Evolutionary conservation across 108 stramenopile species (phyloP).

Genomic region (Pseudonitzschia pungens): DNA sequence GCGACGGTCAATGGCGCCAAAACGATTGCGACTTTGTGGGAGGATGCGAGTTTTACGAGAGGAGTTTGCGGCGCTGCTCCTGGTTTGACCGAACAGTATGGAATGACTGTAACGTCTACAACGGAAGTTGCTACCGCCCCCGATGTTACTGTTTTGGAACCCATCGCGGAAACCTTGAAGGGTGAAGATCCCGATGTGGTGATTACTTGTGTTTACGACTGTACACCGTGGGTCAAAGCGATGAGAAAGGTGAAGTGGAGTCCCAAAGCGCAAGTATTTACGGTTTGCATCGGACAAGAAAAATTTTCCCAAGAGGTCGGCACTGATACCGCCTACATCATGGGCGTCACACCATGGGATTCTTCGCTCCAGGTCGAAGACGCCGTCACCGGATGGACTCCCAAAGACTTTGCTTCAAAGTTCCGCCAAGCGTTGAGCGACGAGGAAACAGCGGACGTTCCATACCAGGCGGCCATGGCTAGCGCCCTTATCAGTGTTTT

Average conservation of each 20-base stretch:
- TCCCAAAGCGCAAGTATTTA: conserved; percentile 37
- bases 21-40: conserved; percentile 4
- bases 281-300: conserved; percentile 31
- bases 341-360: conserved; percentile 38
- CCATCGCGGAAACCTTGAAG: conserved; percentile 3
- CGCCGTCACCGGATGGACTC: conserved; percentile 20
- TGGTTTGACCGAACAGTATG: neutral
- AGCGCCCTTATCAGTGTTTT: conserved; percentile 15
- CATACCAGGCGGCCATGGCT: conserved; percentile 30
- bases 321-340: conserved; percentile 28
- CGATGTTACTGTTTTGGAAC: neutral
- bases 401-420: conserved; percentile 21
- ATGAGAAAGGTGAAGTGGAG: conserved; percentile 22
- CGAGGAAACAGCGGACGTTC: conserved; percentile 2
- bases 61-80: neutral
- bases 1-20: neutral
- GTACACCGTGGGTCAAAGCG: conserved; percentile 22
- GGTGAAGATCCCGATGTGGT: conserved; percentile 34
- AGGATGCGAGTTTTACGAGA: neutral
- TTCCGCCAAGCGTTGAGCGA: neutral
- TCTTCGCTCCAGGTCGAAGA: conserved; percentile 15
- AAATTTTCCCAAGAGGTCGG: conserved; percentile 16
- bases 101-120: neutral
- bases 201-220: conserved; percentile 31
- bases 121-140: conserved; percentile 4